These are phyloP conservation scores for Articulospora tetracladia DNA, from an alignment of 495 filamentous ascomycete genomes.

Conservation along the genomic window DNA sequence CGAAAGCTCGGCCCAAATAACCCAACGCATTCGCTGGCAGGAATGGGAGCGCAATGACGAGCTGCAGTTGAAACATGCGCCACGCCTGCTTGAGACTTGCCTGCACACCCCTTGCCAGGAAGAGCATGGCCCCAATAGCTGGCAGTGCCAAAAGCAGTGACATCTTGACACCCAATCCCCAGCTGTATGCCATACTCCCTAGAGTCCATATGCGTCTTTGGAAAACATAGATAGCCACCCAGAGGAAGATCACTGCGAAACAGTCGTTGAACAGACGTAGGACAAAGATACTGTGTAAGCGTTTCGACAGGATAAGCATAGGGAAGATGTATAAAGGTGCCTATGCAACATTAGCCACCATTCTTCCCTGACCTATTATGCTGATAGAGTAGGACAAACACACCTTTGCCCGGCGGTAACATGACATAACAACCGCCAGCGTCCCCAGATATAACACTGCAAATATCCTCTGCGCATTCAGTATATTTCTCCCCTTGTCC, in stretches of 20 bases:
- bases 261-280: slow-evolving; percentile 95
- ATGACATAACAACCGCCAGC: slow-evolving; percentile 71
- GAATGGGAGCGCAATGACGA: slow-evolving; percentile 76
- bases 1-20: slow-evolving; percentile 80
- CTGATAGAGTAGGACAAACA: background rate
- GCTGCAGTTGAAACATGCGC: slow-evolving; percentile 71
- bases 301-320: slow-evolving; percentile 83
- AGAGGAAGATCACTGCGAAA: slow-evolving; percentile 77
- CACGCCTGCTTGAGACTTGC: slow-evolving; percentile 60
- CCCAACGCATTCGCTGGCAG: slow-evolving; percentile 59
- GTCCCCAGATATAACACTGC: slow-evolving; percentile 70
- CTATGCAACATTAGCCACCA: no score
- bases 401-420: slow-evolving; percentile 73
- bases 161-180: slow-evolving; percentile 91
- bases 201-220: slow-evolving; percentile 67
- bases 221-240: slow-evolving; percentile 71
- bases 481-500: slow-evolving; percentile 68
- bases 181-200: slow-evolving; percentile 68
- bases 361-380: slow-evolving; percentile 6
- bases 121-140: slow-evolving; percentile 67
- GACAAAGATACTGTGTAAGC: slow-evolving; percentile 89
- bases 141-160: slow-evolving; percentile 77
- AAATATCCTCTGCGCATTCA: slow-evolving; percentile 78
- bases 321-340: slow-evolving; percentile 87
- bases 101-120: slow-evolving; percentile 62